phyloP scores from a whole-genome alignment of 1,284 basidiomycete species.

The Ustilago nuda region DNA sequence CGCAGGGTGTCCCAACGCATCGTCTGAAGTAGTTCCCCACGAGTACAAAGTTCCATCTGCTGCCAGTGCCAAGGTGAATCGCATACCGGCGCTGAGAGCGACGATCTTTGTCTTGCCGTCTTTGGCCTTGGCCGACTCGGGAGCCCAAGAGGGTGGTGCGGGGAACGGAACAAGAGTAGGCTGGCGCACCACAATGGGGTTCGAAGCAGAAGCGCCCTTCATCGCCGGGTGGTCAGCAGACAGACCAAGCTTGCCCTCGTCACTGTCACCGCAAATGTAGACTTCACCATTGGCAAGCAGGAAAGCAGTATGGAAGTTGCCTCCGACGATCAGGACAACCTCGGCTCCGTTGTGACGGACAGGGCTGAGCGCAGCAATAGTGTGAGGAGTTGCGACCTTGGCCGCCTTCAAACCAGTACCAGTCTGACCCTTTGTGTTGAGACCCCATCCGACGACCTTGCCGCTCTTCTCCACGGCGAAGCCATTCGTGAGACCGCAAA shows the following conservation, averaged over 20 bases:
- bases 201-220: constrained; percentile 32
- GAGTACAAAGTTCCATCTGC: constrained; percentile 81
- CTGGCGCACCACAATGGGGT: constrained; percentile 51
- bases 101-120: constrained; percentile 76
- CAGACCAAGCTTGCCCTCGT: constrained; percentile 62
- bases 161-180: constrained; percentile 66
- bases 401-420: constrained; percentile 73
- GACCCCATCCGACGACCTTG: constrained; percentile 88
- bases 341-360: constrained; percentile 73
- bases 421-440: constrained; percentile 82
- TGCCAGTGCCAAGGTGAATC: constrained; percentile 85
- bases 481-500: constrained; percentile 84
- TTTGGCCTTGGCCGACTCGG: constrained; percentile 60
- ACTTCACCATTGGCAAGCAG: constrained; percentile 84
- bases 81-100: constrained; percentile 80
- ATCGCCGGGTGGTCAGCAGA: constrained; percentile 45
- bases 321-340: constrained; percentile 76
- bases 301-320: constrained; percentile 89
- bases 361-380: constrained; percentile 78
- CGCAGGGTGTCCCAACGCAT: constrained; percentile 71
- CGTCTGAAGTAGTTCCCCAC: constrained; percentile 82
- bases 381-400: constrained; percentile 77
- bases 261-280: constrained; percentile 70
- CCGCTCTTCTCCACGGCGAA: constrained; percentile 88
- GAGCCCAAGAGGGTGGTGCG: constrained; percentile 69